These are phyloP conservation scores for Chromosphaera perkinsii DNA, from an alignment of 208 protist species.

Conservation along the genomic window DNA sequence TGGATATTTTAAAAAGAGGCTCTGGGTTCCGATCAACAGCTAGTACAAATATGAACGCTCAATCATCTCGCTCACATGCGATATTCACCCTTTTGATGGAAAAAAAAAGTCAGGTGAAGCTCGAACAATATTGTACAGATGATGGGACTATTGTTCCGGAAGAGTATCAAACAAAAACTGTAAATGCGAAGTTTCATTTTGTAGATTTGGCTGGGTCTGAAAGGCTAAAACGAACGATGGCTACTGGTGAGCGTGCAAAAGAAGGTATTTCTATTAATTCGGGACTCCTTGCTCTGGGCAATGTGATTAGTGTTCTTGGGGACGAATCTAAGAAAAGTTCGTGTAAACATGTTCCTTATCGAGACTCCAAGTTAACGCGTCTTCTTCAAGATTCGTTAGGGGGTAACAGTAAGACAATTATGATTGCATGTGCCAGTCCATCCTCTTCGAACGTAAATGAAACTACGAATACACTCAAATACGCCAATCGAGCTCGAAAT, in stretches of 20 bases:
- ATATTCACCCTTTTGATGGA: slow-evolving; percentile 41
- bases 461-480: slow-evolving; percentile 61
- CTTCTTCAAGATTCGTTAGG: slow-evolving; percentile 55
- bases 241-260: slow-evolving; percentile 22
- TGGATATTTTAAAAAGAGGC: slow-evolving; percentile 25
- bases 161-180: too few relatives aligned
- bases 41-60: slow-evolving; percentile 54
- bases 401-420: slow-evolving; percentile 47
- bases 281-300: slow-evolving; percentile 30
- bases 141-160: background rate
- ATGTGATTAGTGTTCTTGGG: slow-evolving; percentile 36
- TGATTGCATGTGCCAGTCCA: slow-evolving; percentile 44
- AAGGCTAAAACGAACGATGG: slow-evolving; percentile 29
- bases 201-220: slow-evolving; percentile 33
- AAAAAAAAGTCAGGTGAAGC: background rate
- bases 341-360: slow-evolving; percentile 58
- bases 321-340: background rate
- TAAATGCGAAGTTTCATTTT: slow-evolving; percentile 34
- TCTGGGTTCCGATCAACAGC: slow-evolving; percentile 34
- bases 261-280: slow-evolving; percentile 42
- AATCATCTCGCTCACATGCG: slow-evolving; percentile 54
- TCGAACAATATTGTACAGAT: background rate
- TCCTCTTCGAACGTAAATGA: slow-evolving; percentile 61
- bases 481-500: slow-evolving; percentile 64
- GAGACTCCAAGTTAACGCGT: slow-evolving; percentile 59